Evolutionary conservation across 225 moss, liverwort and hornwort genomes (phyloP).

Genomic region (Takakia lepidozioides): DNA sequence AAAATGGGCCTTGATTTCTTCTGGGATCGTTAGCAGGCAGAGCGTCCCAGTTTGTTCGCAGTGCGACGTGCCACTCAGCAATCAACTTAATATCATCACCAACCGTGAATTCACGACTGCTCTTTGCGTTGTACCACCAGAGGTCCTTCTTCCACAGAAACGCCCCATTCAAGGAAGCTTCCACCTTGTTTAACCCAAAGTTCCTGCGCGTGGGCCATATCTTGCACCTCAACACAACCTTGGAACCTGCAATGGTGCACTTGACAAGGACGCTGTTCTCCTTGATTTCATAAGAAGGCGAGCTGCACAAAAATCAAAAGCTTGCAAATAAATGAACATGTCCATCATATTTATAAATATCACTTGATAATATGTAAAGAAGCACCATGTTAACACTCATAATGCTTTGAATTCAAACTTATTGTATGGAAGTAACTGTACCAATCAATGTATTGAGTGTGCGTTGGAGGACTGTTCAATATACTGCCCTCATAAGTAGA

Average conservation of each 20-base stretch:
- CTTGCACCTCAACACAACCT: slow-evolving; percentile 29
- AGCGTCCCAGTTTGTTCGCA: slow-evolving; percentile 24
- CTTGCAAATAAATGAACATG: no score
- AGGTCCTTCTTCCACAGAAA: slow-evolving; percentile 49
- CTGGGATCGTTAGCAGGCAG: slow-evolving; percentile 25
- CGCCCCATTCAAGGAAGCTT: slow-evolving; percentile 31
- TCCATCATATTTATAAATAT: no score
- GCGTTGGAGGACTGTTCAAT: slow-evolving; percentile 7
- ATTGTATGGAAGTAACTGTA: slow-evolving; percentile 14
- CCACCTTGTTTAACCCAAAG: slow-evolving; percentile 47
- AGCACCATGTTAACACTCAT: no score
- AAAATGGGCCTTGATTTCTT: slow-evolving; percentile 36
- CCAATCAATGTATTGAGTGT: slow-evolving; percentile 11
- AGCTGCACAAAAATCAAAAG: slow-evolving; percentile 18
- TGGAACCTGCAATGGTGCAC: slow-evolving; percentile 28
- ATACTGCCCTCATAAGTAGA: slow-evolving; percentile 17
- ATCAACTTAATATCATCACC: slow-evolving; percentile 29
- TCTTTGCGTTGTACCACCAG: slow-evolving; percentile 42
- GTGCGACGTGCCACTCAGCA: slow-evolving; percentile 34
- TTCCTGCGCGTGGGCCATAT: slow-evolving; percentile 35
- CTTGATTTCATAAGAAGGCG: slow-evolving; percentile 25
- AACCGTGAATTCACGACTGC: slow-evolving; percentile 32
- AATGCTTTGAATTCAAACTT: no score
- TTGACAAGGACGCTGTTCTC: slow-evolving; percentile 32
- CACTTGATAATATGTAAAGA: no score